These are phyloP conservation scores for Suhomyces chickasaworum DNA, from an alignment of 1,139 yeast genomes.

Conservation along the genomic window DNA sequence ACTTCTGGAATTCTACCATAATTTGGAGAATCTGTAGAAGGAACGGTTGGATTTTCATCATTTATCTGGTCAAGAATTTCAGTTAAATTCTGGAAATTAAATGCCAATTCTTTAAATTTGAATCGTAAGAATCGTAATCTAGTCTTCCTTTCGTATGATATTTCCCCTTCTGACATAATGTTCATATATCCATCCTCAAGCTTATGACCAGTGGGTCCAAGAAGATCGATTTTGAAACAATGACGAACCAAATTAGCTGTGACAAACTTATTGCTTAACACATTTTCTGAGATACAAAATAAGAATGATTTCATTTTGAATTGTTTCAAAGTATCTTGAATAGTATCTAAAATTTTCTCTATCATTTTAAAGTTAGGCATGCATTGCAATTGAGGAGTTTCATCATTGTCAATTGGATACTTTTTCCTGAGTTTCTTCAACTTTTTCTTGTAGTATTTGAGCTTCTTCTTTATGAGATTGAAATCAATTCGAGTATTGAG, in stretches of 20 bases:
- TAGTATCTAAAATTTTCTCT: conserved; percentile 2
- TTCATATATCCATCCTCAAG: conserved; percentile 6
- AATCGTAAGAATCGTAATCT: conserved; percentile 16
- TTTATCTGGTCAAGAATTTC: background rate
- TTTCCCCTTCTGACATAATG: conserved; percentile 11
- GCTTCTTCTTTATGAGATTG: conserved; percentile 10
- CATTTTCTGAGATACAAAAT: conserved; percentile 9
- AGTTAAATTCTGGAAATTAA: conserved; percentile 8
- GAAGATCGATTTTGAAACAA: conserved; percentile 3
- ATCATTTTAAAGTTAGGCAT: conserved; percentile 8
- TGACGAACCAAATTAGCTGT: conserved; percentile 2
- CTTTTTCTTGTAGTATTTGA: conserved; percentile 15
- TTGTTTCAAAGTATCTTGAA: conserved; percentile 2
- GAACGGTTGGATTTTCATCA: background rate
- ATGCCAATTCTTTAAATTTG: conserved; percentile 19
- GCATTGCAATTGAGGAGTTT: background rate
- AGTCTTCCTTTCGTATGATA: conserved; percentile 13
- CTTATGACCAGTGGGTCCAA: background rate
- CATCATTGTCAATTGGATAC: background rate
- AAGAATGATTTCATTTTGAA: conserved; percentile 2
- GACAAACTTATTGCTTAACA: conserved; percentile 13
- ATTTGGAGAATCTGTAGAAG: background rate
- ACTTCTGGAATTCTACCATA: background rate
- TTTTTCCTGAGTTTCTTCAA: background rate
- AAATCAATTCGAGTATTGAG: conserved; percentile 17